phyloP scores from a whole-genome alignment of 1,284 basidiomycete genomes.

The Pulveroboletus ridleyi region DNA sequence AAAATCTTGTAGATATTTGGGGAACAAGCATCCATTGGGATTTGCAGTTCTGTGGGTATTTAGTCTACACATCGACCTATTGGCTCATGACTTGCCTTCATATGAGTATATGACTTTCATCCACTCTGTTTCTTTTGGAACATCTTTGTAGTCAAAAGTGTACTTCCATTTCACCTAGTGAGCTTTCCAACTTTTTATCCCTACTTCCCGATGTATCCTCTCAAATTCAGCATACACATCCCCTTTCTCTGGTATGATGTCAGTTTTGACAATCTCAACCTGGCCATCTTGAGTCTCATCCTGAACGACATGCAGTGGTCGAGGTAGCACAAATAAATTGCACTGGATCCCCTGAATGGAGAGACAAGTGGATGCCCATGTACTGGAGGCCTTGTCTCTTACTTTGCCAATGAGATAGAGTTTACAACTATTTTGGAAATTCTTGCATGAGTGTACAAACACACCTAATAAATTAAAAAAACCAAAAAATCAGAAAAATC shows the following conservation, averaged over 20 bases:
- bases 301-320: slow-evolving; percentile 69
- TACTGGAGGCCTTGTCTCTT: slow-evolving; percentile 69
- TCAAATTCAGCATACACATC: slow-evolving; percentile 93
- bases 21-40: slow-evolving; percentile 79
- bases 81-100: slow-evolving; percentile 56
- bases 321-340: slow-evolving; percentile 94
- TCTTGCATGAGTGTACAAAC: too few species aligned
- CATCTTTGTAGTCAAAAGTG: slow-evolving; percentile 88
- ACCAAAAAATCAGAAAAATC: too few species aligned
- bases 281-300: slow-evolving; percentile 55
- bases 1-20: slow-evolving; percentile 90
- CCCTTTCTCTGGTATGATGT: slow-evolving; percentile 67
- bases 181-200: slow-evolving; percentile 81
- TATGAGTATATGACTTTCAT: slow-evolving; percentile 93
- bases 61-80: not conserved
- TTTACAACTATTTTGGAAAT: slow-evolving; percentile 75
- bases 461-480: too few species aligned
- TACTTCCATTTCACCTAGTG: slow-evolving; percentile 93
- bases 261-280: slow-evolving; percentile 67
- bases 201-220: slow-evolving; percentile 72
- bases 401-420: slow-evolving; percentile 91
- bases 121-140: slow-evolving; percentile 87
- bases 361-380: slow-evolving; percentile 89
- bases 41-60: slow-evolving; percentile 51
- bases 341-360: slow-evolving; percentile 88